phyloP scores from a whole-genome alignment of 1,139 yeast species.

The Candida freyschussii region DNA sequence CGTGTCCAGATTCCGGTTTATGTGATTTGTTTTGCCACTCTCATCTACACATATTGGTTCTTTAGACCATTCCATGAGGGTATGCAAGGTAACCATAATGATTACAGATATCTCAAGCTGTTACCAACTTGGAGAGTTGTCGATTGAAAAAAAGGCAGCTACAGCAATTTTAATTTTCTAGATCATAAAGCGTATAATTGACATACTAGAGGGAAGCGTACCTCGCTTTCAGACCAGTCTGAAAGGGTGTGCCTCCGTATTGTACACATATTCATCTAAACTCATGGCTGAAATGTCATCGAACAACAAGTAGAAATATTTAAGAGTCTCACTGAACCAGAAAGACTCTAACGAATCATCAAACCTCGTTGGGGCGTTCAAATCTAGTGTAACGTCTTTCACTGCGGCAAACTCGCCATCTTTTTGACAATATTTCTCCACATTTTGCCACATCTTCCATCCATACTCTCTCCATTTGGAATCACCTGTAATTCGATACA shows the following conservation, averaged over 20 bases:
- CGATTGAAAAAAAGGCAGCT: no score
- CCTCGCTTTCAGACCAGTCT: constrained; percentile 28
- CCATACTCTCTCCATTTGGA: constrained; percentile 65
- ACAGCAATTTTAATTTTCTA: no score
- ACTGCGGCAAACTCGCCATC: constrained; percentile 43
- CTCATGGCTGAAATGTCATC: constrained; percentile 55
- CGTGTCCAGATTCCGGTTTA: constrained; percentile 30
- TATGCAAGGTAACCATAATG: constrained; percentile 44
- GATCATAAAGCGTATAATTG: no score
- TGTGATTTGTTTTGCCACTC: constrained; percentile 34
- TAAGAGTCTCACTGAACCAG: constrained; percentile 79
- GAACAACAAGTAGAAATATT: constrained; percentile 66
- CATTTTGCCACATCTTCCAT: constrained; percentile 55
- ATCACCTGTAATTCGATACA: constrained; percentile 74
- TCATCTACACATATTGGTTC: constrained; percentile 32
- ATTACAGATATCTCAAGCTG: constrained; percentile 41
- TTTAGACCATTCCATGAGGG: constrained; percentile 47
- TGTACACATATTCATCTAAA: constrained; percentile 67
- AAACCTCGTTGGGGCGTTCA: constrained; percentile 14
- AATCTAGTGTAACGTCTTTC: constrained; percentile 43
- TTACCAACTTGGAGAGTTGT: constrained; percentile 37
- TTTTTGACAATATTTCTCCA: constrained; percentile 40
- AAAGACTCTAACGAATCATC: constrained; percentile 57
- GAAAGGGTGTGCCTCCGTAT: constrained; percentile 80
- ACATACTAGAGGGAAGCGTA: no score